A percentile compares a stretch with the other conserved stretches of the same genome.
These are phyloP conservation scores for Gossypium davidsonii DNA, from an alignment of 441 rosid species.

Conservation along the genomic window DNA sequence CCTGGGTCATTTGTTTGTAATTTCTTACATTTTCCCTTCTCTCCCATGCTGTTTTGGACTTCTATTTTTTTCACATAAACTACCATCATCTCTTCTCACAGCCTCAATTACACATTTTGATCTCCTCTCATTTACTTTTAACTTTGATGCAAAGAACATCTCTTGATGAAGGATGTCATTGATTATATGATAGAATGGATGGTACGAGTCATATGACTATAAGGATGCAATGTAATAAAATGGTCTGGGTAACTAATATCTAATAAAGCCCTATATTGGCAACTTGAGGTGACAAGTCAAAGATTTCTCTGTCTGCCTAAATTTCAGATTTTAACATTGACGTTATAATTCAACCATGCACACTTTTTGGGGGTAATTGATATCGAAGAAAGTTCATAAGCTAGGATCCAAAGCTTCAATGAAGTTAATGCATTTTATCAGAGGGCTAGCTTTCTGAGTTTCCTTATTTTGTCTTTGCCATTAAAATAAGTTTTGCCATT, in stretches of 20 bases:
- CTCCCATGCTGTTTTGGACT: neutral
- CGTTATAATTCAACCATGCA: neutral
- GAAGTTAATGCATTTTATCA: neutral
- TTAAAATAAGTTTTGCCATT: neutral
- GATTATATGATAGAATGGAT: neutral
- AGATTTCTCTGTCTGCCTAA: neutral
- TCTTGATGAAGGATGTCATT: conserved; percentile 4
- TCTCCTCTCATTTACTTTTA: neutral
- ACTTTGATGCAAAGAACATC: neutral
- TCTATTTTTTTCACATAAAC: neutral
- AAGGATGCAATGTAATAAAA: neutral
- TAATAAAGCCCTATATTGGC: neutral
- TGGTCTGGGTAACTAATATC: neutral
- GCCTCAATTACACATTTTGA: neutral
- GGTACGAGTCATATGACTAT: neutral
- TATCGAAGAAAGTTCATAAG: neutral
- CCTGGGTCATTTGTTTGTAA: neutral
- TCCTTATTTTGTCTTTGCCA: neutral
- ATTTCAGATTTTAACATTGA: neutral
- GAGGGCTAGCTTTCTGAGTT: neutral
- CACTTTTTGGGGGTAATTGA: neutral
- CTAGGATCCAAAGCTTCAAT: neutral
- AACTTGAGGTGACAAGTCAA: neutral
- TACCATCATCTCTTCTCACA: neutral
- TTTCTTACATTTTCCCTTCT: neutral